Conservation (phyloP, 1,139 yeast genomes). For the Candida albicans region DNA sequence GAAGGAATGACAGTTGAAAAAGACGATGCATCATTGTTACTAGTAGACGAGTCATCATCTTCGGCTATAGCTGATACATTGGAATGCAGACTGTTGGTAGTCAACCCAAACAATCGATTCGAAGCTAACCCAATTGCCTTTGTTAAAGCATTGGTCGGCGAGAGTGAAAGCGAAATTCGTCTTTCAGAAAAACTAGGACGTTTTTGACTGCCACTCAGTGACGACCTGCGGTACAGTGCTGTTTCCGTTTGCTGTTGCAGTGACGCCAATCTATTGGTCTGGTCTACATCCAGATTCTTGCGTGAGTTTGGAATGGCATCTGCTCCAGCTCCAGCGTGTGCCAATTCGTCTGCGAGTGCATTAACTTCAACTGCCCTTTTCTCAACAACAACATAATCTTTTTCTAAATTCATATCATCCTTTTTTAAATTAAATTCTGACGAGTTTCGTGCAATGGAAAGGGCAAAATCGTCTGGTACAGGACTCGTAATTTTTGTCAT, state of each 20-base stretch:
- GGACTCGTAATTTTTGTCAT: slow-evolving; percentile 30
- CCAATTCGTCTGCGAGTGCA: slow-evolving; percentile 90
- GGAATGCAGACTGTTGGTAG: slow-evolving; percentile 8
- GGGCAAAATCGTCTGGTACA: slow-evolving; percentile 32
- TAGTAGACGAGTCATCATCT: not conserved
- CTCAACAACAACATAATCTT: slow-evolving; percentile 92
- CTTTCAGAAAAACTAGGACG: slow-evolving; percentile 57
- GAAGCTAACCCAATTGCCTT: slow-evolving; percentile 89
- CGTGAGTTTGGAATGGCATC: slow-evolving; percentile 38
- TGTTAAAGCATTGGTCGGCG: slow-evolving; percentile 86
- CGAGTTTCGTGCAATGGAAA: slow-evolving; percentile 17
- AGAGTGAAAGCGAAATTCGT: slow-evolving; percentile 61
- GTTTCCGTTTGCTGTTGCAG: slow-evolving; percentile 9
- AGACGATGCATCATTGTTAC: not conserved
- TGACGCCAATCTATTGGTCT: not conserved
- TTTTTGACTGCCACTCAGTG: slow-evolving; percentile 33
- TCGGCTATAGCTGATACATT: slow-evolving; percentile 4
- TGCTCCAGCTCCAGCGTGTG: slow-evolving; percentile 62
- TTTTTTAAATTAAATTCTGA: slow-evolving; percentile 19
- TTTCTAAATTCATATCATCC: slow-evolving; percentile 56
- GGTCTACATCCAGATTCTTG: slow-evolving; percentile 12
- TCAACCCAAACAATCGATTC: slow-evolving; percentile 72
- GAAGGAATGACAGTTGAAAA: slow-evolving; percentile 18
- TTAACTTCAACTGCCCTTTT: slow-evolving; percentile 93
- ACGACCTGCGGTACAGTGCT: slow-evolving; percentile 25